A percentile compares a stretch with the other conserved stretches of the same genome.
phyloP scores from a whole-genome alignment of 2,329 filamentous ascomycete genomes.

The Fusarium brevicatenulatum region DNA sequence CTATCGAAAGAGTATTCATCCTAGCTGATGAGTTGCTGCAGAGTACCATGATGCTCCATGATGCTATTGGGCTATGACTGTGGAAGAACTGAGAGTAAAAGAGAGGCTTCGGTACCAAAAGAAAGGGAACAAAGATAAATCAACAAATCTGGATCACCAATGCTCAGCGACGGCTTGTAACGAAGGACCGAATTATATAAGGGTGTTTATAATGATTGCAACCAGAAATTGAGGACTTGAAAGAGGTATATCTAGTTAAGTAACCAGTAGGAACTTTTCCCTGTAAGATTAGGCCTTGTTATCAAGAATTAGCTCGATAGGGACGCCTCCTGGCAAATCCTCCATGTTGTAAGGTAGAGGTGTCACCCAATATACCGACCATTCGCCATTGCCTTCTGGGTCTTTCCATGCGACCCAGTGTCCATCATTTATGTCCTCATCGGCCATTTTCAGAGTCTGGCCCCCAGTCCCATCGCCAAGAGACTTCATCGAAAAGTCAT shows the following conservation, averaged over 20 bases:
- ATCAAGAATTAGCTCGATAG: background rate
- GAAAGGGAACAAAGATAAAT: background rate
- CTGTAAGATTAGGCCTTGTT: background rate
- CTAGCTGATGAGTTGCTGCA: background rate
- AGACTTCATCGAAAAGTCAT: background rate
- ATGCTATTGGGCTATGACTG: background rate
- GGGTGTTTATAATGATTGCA: accelerated
- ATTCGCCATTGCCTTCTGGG: background rate
- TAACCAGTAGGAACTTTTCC: background rate
- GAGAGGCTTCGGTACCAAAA: background rate
- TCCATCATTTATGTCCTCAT: background rate
- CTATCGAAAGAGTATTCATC: background rate
- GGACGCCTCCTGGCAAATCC: background rate
- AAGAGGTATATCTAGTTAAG: background rate
- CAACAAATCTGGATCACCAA: background rate
- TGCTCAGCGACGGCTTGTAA: background rate
- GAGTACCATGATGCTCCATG: background rate
- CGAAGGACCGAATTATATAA: background rate
- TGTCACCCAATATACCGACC: background rate
- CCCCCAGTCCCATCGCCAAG: accelerated
- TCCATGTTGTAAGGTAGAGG: background rate
- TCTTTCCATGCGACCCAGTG: background rate
- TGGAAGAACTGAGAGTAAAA: accelerated
- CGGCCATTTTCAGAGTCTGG: background rate
- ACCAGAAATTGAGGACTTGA: background rate